These are phyloP conservation scores for Boletus sp. DNA, from an alignment of 768 basidiomycete species.

Conservation along the genomic window DNA sequence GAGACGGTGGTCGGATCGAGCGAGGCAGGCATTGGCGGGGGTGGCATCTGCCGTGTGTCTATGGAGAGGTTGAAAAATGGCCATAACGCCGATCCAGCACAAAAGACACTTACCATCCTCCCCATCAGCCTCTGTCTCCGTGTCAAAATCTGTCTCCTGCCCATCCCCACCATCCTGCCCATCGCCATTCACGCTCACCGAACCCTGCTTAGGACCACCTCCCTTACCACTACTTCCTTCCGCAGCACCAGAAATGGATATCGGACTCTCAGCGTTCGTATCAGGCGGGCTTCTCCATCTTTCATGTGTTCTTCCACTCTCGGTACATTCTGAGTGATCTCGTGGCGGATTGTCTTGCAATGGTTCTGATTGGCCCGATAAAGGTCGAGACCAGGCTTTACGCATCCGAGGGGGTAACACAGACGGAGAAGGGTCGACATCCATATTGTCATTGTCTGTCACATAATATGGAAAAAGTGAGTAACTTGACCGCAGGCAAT, in stretches of 20 bases:
- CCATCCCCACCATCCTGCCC: slow-evolving; percentile 19
- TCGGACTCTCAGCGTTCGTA: slow-evolving; percentile 21
- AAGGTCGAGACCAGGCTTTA: slow-evolving; percentile 40
- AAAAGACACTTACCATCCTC: slow-evolving; percentile 19
- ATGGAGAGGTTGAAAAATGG: background rate
- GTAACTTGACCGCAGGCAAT: background rate
- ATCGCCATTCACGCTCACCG: background rate
- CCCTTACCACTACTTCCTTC: slow-evolving; percentile 1
- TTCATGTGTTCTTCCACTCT: slow-evolving; percentile 13
- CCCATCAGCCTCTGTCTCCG: slow-evolving; percentile 30
- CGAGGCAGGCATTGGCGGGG: slow-evolving; percentile 48
- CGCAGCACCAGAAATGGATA: slow-evolving; percentile 7
- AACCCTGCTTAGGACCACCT: background rate
- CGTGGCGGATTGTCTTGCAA: background rate
- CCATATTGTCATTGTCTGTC: slow-evolving; percentile 12
- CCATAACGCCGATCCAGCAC: background rate
- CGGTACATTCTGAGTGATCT: background rate
- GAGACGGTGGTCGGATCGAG: slow-evolving; percentile 41
- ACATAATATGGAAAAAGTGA: background rate
- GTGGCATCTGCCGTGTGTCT: slow-evolving; percentile 48
- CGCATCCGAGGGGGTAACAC: slow-evolving; percentile 64
- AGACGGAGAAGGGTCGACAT: slow-evolving; percentile 12
- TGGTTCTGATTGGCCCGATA: background rate
- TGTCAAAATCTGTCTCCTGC: slow-evolving; percentile 34
- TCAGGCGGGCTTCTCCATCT: slow-evolving; percentile 25